Evolutionary conservation across 2,329 filamentous ascomycete species (phyloP).

Genomic region (Nemania abortiva): DNA sequence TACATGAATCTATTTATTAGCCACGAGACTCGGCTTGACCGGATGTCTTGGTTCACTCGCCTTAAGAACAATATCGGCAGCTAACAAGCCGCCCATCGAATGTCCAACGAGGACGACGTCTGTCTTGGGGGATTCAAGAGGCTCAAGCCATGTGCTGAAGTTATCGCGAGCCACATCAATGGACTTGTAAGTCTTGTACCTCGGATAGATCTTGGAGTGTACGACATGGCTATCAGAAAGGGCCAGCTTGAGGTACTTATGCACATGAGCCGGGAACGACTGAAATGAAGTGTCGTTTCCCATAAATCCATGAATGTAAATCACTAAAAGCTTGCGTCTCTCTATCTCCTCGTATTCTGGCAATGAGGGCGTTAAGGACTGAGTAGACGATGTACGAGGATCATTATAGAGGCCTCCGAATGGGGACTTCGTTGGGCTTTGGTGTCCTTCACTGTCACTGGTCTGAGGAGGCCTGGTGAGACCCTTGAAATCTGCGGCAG

Average conservation of each 20-base stretch:
- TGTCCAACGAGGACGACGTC: constrained; percentile 89
- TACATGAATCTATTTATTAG: constrained; percentile 41
- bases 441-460: not conserved
- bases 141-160: constrained; percentile 84
- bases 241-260: constrained; percentile 75
- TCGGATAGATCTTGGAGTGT: constrained; percentile 87
- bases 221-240: constrained; percentile 81
- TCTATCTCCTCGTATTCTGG: constrained; percentile 48
- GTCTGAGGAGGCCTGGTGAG: constrained; percentile 8
- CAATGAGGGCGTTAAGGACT: constrained; percentile 52
- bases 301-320: constrained; percentile 93
- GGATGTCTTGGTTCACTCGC: constrained; percentile 53
- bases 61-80: constrained; percentile 81
- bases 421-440: constrained; percentile 32
- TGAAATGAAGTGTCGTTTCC: constrained; percentile 89
- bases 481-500: constrained; percentile 31
- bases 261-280: constrained; percentile 88
- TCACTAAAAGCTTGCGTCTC: constrained; percentile 73
- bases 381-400: constrained; percentile 63
- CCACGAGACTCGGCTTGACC: not conserved
- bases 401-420: constrained; percentile 51
- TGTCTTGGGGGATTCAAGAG: constrained; percentile 78
- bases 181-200: constrained; percentile 80
- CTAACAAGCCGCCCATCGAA: constrained; percentile 88
- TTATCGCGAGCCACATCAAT: constrained; percentile 82